Conservation (phyloP, 2,329 filamentous ascomycete species). For the Aspergillus vadensis region DNA sequence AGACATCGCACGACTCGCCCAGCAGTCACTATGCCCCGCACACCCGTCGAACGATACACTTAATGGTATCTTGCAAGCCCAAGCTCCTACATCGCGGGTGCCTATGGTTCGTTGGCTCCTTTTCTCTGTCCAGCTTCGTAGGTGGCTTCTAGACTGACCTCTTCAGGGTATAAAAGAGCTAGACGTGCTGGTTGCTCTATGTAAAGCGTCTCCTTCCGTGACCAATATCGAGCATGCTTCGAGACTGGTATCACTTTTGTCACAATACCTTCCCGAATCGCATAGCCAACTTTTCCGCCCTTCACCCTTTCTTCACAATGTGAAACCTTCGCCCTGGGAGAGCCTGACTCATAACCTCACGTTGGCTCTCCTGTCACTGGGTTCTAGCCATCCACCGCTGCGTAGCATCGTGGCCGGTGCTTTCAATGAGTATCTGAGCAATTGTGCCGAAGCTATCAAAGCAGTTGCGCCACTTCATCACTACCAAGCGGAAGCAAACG, state of each 20-base stretch:
- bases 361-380: conserved; percentile 77
- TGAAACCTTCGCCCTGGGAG: conserved; percentile 89
- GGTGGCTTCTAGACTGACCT: conserved; percentile 24
- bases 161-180: conserved; percentile 80
- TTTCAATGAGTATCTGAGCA: conserved; percentile 71
- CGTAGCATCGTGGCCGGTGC: conserved; percentile 66
- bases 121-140: neutral
- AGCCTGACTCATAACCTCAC: conserved; percentile 77
- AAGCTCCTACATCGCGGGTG: conserved; percentile 40
- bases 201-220: conserved; percentile 81
- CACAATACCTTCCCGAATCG: conserved; percentile 82
- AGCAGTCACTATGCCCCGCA: conserved; percentile 30
- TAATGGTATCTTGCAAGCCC: conserved; percentile 41
- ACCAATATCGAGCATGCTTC: conserved; percentile 71
- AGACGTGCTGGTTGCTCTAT: conserved; percentile 86
- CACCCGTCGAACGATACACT: conserved; percentile 32
- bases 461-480: conserved; percentile 57
- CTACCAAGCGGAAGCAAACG: conserved; percentile 56
- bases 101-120: conserved; percentile 39
- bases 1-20: conserved; percentile 40
- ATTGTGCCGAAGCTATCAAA: conserved; percentile 66
- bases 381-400: conserved; percentile 69
- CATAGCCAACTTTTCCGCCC: conserved; percentile 75
- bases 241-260: conserved; percentile 75
- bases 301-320: conserved; percentile 78